Conservation (phyloP, 805 yeast species). For the Ogataea trehalophila region DNA sequence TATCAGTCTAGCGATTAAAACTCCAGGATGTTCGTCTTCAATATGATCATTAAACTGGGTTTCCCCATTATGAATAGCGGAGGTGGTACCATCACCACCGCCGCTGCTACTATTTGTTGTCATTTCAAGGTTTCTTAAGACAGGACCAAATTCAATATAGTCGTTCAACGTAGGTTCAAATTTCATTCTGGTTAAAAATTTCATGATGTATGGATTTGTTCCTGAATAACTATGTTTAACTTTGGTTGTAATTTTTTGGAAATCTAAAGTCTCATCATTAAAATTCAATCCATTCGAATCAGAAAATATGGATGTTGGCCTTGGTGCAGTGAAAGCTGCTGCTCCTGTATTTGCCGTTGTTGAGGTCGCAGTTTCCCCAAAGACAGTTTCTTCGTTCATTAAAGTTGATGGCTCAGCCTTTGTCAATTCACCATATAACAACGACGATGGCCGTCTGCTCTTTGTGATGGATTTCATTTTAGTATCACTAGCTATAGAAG, state of each 20-base stretch:
- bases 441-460: constrained; percentile 9
- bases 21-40: constrained; percentile 30
- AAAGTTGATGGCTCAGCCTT: constrained; percentile 18
- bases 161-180: constrained; percentile 56
- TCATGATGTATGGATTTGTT: constrained; percentile 53
- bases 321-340: constrained; percentile 5
- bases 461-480: constrained; percentile 1
- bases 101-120: neutral
- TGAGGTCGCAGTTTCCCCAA: constrained; percentile 17
- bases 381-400: constrained; percentile 19
- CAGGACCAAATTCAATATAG: constrained; percentile 64
- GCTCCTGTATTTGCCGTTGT: neutral
- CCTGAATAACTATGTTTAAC: constrained; percentile 61
- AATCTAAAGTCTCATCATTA: constrained; percentile 23
- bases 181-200: constrained; percentile 47
- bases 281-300: constrained; percentile 18
- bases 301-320: constrained; percentile 13
- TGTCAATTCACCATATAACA: constrained; percentile 15
- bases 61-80: neutral
- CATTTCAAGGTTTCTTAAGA: constrained; percentile 8
- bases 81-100: neutral
- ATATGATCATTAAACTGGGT: constrained; percentile 16
- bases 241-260: constrained; percentile 22
- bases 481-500: constrained; percentile 2
- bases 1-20: constrained; percentile 55